These are phyloP conservation scores for Cymbidium sinense DNA, from an alignment of 106 monocot genomes.

Conservation along the genomic window DNA sequence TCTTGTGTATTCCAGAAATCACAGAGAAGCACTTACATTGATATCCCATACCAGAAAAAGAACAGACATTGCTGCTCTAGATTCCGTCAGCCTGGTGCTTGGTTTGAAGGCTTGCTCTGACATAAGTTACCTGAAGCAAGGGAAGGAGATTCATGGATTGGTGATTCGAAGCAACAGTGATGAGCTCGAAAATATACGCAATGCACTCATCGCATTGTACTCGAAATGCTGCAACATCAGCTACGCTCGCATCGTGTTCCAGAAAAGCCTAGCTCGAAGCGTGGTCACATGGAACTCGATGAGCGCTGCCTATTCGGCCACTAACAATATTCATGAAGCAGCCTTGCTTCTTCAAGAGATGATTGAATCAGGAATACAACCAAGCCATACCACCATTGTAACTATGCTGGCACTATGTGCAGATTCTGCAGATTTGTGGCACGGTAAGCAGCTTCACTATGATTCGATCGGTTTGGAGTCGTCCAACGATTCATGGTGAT, in stretches of 20 bases:
- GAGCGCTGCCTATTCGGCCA: conserved; percentile 25
- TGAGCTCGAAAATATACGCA: conserved; percentile 23
- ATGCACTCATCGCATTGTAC: conserved; percentile 61
- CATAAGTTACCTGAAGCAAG: conserved; percentile 18
- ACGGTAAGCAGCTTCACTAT: conserved; percentile 30
- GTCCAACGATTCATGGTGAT: conserved; percentile 15
- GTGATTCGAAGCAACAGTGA: conserved; percentile 16
- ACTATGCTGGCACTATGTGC: conserved; percentile 35
- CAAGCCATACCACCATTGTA: conserved; percentile 39
- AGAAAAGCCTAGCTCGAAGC: conserved; percentile 9
- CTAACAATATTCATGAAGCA: conserved; percentile 22
- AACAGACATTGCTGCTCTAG: neutral
- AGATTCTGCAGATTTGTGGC: conserved; percentile 31
- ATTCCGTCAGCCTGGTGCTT: conserved; percentile 35
- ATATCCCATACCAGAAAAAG: conserved; percentile 30
- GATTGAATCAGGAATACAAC: conserved; percentile 15
- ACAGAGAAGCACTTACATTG: conserved; percentile 31
- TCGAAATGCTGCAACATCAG: conserved; percentile 24
- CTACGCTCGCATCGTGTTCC: conserved; percentile 27
- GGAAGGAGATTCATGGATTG: conserved; percentile 49
- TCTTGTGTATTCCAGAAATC: conserved; percentile 23
- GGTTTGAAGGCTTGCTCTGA: conserved; percentile 39
- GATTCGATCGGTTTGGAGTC: conserved; percentile 48
- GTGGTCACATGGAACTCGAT: conserved; percentile 49
- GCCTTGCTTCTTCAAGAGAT: conserved; percentile 29